A percentile compares a stretch with the other conserved stretches of the same genome.
phyloP scores from a whole-genome alignment of 768 basidiomycete genomes.

The Suillus luteus region DNA sequence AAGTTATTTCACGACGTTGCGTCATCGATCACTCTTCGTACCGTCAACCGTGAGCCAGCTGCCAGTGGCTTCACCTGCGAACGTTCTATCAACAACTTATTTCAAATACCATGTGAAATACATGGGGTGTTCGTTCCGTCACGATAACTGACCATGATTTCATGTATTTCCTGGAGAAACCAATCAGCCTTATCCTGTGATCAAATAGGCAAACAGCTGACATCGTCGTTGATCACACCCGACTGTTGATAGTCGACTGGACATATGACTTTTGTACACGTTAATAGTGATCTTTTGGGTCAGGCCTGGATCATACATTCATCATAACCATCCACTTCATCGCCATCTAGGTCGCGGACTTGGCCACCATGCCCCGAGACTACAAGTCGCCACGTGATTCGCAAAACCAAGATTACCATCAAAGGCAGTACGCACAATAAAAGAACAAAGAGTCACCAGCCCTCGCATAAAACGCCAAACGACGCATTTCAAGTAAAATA shows the following conservation, averaged over 20 bases:
- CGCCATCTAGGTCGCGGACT: not conserved
- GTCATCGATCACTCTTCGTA: not conserved
- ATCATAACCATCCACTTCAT: conserved; percentile 8
- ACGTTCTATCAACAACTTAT: not conserved
- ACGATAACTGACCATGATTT: conserved; percentile 4
- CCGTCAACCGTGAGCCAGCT: conserved; percentile 8
- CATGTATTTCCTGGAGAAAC: not conserved
- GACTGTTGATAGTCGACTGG: conserved; percentile 5
- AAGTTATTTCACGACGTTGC: not conserved
- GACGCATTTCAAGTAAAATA: not conserved
- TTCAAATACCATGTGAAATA: not conserved
- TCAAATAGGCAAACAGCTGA: not conserved
- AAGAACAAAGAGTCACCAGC: conserved; percentile 3
- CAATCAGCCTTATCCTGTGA: not conserved
- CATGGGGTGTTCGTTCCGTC: not conserved
- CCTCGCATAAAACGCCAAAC: not conserved
- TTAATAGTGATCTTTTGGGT: not conserved
- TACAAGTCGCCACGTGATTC: not conserved
- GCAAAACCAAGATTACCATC: not conserved
- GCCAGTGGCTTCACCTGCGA: conserved; percentile 1
- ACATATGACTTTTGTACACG: not conserved
- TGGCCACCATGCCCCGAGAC: conserved; percentile 5
- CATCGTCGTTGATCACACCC: conserved; percentile 4
- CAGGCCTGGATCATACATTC: not conserved
- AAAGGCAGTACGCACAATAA: conserved; percentile 1